Evolutionary conservation across 106 monocot species (phyloP).

Genomic region (Acorus gramineus): DNA sequence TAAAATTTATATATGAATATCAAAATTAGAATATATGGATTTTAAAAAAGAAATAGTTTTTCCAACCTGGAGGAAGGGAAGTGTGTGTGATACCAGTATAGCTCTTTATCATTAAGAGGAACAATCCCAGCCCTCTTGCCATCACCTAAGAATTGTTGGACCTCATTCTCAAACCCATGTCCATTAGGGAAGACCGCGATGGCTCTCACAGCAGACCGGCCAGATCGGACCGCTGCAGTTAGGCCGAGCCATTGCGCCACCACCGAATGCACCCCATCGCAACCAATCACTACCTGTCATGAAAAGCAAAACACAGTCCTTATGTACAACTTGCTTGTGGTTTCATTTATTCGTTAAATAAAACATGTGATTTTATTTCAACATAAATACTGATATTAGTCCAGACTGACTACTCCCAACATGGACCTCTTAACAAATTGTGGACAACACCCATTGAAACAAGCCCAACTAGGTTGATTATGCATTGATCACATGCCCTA

Average conservation of each 20-base stretch:
- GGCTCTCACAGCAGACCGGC: constrained; percentile 22
- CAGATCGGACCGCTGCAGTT: constrained; percentile 20
- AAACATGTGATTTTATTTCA: too few relatives aligned
- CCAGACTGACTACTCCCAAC: too few relatives aligned
- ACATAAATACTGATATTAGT: too few relatives aligned
- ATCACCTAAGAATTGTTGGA: constrained; percentile 16
- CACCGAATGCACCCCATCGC: constrained; percentile 45
- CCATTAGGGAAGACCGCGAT: constrained; percentile 21
- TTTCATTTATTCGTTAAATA: background rate
- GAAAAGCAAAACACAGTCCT: too few relatives aligned
- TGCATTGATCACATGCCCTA: too few relatives aligned
- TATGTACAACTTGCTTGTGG: background rate
- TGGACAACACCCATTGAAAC: too few relatives aligned
- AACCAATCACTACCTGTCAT: constrained; percentile 19
- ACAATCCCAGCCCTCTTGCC: constrained; percentile 30
- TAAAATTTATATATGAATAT: too few relatives aligned
- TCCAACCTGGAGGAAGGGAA: constrained; percentile 13
- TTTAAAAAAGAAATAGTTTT: too few relatives aligned
- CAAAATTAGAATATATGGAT: background rate
- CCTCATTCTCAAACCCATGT: constrained; percentile 18
- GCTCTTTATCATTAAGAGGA: constrained; percentile 16
- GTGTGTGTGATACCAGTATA: constrained; percentile 27
- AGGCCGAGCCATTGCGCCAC: constrained; percentile 48
- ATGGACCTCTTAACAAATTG: too few relatives aligned
- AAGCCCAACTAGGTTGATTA: too few relatives aligned